phyloP scores from a whole-genome alignment of 805 yeast species.

The Cyberlindnera meyerae region DNA sequence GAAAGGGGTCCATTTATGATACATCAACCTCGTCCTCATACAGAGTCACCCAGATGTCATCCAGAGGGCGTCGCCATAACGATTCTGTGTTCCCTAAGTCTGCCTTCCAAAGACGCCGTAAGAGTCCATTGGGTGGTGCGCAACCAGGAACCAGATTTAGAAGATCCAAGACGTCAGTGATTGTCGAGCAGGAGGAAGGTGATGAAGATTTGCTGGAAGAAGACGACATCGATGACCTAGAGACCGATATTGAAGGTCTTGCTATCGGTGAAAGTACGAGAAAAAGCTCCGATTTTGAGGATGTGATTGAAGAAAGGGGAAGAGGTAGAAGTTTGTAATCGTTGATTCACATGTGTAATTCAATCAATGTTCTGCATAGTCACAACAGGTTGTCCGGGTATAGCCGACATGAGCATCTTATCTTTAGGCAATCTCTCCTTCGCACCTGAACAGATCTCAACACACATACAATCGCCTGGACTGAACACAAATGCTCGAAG shows the following conservation, averaged over 20 bases:
- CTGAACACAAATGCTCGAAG: slow-evolving; percentile 58
- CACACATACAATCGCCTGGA: slow-evolving; percentile 50
- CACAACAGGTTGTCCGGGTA: neutral
- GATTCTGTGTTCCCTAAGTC: slow-evolving; percentile 23
- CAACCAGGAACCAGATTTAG: slow-evolving; percentile 19
- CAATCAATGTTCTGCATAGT: too few relatives aligned
- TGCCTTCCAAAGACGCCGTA: slow-evolving; percentile 19
- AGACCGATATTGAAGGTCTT: slow-evolving; percentile 20
- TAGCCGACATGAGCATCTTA: too few relatives aligned
- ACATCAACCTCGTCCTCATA: slow-evolving; percentile 29
- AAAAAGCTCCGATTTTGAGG: slow-evolving; percentile 24
- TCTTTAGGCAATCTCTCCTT: too few relatives aligned
- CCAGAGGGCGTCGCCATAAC: slow-evolving; percentile 17
- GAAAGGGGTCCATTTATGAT: slow-evolving; percentile 37
- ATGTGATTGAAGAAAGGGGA: slow-evolving; percentile 15
- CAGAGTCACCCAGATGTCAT: slow-evolving; percentile 14
- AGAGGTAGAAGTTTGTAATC: slow-evolving; percentile 14
- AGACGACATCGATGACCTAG: slow-evolving; percentile 17
- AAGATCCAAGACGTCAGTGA: slow-evolving; percentile 14
- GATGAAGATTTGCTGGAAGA: slow-evolving; percentile 4
- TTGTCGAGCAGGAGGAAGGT: slow-evolving; percentile 24
- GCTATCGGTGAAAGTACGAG: slow-evolving; percentile 20
- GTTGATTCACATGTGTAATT: too few relatives aligned
- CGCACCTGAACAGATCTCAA: too few relatives aligned
- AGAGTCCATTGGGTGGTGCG: slow-evolving; percentile 25